Evolutionary conservation across 2,329 filamentous ascomycete genomes (phyloP), one percentile per base, ranked within the genome.

Genomic region (Rutstroemia sp.): DNA sequence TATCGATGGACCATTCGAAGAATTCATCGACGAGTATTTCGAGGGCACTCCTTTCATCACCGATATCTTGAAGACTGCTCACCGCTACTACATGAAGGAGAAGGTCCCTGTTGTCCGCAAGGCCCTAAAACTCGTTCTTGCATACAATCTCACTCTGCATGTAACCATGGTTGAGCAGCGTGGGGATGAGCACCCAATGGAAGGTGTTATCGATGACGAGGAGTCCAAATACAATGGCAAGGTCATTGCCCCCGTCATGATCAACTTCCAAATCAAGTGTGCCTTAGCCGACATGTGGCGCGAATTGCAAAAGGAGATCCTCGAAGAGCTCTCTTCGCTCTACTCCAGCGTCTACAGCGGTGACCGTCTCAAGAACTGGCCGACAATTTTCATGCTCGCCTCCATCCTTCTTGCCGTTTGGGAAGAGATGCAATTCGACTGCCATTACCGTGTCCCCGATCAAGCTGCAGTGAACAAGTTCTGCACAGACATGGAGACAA

Each of bases 381-480:
- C 92, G 2, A 96, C 92, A 49, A 97, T 97, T 71, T 97, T 96
- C 80, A 95, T 97, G 82, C 80, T 96, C 56, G 92, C 92, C 9
- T 92, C 90, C 4, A 94, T 97, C 61, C 82, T 97, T 37, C 80
- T 97, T 49, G 90, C 90, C 10, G 90, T 97, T 19, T 97, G 92
- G 92, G 92, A 97, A 72, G 88, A 96, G 79, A 96, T 97, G 85
- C 92, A 97, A 72, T 97, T 96, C 69, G 92, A 97, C 75, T 95
- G 89, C 79, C 90, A 96, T 75, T 97, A 96, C 79, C 88, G 92
- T 52, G 86, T 95, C 3, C 90, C 89, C 4, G 92, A 96, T 71
- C 81, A 87, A 54, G 79, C 81, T 50, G 87, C 88, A 5, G 92
- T 96, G 61, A 85, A 92, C 69, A 96, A 95, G 76, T 97, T 97